Base-by-base conservation (phyloP, 768 basidiomycete genomes). In the Lactarius quietus region DNA sequence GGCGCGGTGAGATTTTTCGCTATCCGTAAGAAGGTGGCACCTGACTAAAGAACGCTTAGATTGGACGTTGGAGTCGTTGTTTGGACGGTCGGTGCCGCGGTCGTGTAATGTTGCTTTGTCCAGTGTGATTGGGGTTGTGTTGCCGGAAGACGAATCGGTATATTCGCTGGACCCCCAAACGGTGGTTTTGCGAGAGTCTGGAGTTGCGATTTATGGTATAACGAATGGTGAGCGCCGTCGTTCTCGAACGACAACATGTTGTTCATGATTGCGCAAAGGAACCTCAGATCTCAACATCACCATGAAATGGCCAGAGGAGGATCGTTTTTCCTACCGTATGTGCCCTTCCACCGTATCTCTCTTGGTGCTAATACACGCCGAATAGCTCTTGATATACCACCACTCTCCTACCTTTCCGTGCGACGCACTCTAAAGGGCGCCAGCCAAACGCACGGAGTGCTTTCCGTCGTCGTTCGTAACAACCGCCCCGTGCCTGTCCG, bases 391-490 rank as follows among this genome's bases (percentile, higher is more conserved):
- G 72, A 76, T 14, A 75, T 81, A 0, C 70, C 74, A 4, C 75
- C 84, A 3, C 76, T 80, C 9, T 80, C 83, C 3, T 81, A 85
- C 0, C 76, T 90, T 57, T 86, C 84, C 26, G 78, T 92, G 4
- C 84, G 81, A 38, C 87, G 96, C 14, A 86, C 85, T 0, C 80
- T 96, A 26, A 83, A 82, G 43, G 90, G 93, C 23, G 81, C 85
- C 15, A 87, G 84, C 60, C 94, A 95, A 74, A 88, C 87, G 12
- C 83, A 81, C 54, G 95, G 94, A 5, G 80, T 83, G 18, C 85
- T 99, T 23, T 82, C 82, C 52, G 75, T 95, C 15, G 78, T 81
- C 28, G 74, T 98, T 59, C 80, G 73, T 8, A 97, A 96, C 72
- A 80, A 84, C 66, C 78, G 78, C 43, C 68, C 76, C 23, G 72